A percentile compares a stretch with the other conserved stretches of the same genome.
Evolutionary conservation across 805 yeast species (phyloP).

Genomic region (Komagataella kurtzmanii): DNA sequence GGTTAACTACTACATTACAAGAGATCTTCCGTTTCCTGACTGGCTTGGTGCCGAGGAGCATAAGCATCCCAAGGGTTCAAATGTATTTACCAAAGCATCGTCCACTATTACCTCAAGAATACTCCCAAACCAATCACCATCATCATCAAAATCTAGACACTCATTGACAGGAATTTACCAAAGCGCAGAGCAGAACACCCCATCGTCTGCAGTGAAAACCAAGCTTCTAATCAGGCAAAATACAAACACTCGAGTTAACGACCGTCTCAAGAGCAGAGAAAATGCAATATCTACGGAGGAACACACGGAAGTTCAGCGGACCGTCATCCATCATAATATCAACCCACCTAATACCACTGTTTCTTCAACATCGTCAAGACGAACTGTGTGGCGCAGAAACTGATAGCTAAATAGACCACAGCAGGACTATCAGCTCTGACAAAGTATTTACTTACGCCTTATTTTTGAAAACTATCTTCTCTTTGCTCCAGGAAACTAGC

Average conservation of each 20-base stretch:
- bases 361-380: slow-evolving; percentile 1
- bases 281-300: background rate
- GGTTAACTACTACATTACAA: slow-evolving; percentile 12
- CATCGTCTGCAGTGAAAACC: background rate
- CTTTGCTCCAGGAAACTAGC: too few relatives aligned
- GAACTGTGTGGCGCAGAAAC: background rate
- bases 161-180: slow-evolving; percentile 5
- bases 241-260: background rate
- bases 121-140: slow-evolving; percentile 2
- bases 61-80: slow-evolving; percentile 1
- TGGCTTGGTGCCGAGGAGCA: slow-evolving; percentile 12
- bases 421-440: too few relatives aligned
- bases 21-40: slow-evolving; percentile 11
- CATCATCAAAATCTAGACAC: slow-evolving; percentile 4
- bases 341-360: slow-evolving; percentile 1
- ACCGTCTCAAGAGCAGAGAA: background rate
- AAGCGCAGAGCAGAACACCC: background rate
- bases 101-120: slow-evolving; percentile 5
- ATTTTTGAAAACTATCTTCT: too few relatives aligned
- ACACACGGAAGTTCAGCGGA: background rate
- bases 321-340: background rate
- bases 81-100: background rate
- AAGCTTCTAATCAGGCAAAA: background rate
- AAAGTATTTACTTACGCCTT: too few relatives aligned
- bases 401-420: background rate